phyloP scores from a whole-genome alignment of 768 basidiomycete genomes.

The Phylloporus sp. region DNA sequence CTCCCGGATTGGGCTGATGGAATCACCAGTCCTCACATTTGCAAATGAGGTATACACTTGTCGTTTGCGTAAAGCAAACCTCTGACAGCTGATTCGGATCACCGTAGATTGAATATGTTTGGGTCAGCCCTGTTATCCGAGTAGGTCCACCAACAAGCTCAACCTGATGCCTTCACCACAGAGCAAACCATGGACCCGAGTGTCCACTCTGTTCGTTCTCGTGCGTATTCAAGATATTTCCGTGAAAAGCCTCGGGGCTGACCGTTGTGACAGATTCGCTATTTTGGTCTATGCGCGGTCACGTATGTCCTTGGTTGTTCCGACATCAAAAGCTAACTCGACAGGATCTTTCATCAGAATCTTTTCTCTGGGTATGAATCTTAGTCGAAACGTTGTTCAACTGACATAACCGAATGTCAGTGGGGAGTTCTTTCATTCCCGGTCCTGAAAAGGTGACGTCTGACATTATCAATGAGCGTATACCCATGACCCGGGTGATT shows the following conservation, averaged over 20 bases:
- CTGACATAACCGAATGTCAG: neutral
- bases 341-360: neutral
- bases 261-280: constrained; percentile 6
- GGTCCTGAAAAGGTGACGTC: no score
- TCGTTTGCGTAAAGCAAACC: neutral
- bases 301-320: neutral
- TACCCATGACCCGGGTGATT: no score
- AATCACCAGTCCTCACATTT: constrained; percentile 6
- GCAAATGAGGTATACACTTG: constrained; percentile 2
- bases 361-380: neutral
- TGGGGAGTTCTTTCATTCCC: neutral
- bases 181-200: constrained; percentile 1
- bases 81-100: neutral
- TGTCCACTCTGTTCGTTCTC: constrained; percentile 5
- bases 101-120: constrained; percentile 5
- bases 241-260: neutral
- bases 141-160: no score
- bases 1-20: neutral
- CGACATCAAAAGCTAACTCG: neutral
- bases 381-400: no score
- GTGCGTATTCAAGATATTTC: neutral
- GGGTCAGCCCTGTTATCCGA: constrained; percentile 1
- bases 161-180: constrained; percentile 1
- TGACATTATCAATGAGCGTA: neutral
- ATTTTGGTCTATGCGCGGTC: constrained; percentile 3